phyloP scores from a whole-genome alignment of 2,329 filamentous ascomycete genomes.

The Colletotrichum sp. region DNA sequence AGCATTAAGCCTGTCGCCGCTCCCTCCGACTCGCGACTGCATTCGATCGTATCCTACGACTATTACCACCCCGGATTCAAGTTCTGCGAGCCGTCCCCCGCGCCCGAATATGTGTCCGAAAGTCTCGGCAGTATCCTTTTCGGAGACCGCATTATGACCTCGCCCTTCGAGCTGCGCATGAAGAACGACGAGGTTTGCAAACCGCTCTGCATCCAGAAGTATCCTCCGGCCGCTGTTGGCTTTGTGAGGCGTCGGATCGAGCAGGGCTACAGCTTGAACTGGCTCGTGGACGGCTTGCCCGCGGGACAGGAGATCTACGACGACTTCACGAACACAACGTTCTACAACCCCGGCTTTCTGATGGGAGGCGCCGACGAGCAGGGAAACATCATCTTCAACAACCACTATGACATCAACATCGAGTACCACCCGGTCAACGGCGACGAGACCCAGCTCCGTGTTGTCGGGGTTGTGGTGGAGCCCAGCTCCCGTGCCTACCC shows the following conservation, averaged over 20 bases:
- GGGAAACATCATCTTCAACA: conserved; percentile 74
- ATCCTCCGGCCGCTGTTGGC: conserved; percentile 67
- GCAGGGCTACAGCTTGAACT: conserved; percentile 91
- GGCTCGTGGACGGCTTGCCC: conserved; percentile 92
- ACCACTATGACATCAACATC: conserved; percentile 93
- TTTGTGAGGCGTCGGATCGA: conserved; percentile 86
- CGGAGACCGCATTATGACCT: conserved; percentile 96
- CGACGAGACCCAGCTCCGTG: conserved; percentile 73
- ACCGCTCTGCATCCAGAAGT: conserved; percentile 71
- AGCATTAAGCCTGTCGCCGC: conserved; percentile 86
- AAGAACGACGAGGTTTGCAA: conserved; percentile 87
- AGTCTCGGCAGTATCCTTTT: conserved; percentile 96
- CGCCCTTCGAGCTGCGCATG: conserved; percentile 90
- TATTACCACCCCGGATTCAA: conserved; percentile 91
- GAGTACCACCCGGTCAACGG: conserved; percentile 86
- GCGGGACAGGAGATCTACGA: conserved; percentile 86
- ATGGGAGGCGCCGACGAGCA: conserved; percentile 67
- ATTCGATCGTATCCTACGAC: conserved; percentile 94
- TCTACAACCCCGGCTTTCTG: conserved; percentile 91
- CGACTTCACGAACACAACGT: conserved; percentile 75
- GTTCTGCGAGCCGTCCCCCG: conserved; percentile 82
- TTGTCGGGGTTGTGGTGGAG: conserved; percentile 90
- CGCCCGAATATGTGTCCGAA: conserved; percentile 81
- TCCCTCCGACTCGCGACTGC: conserved; percentile 77
- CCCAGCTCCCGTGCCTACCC: conserved; percentile 73